Evolutionary conservation across 108 stramenopile genomes (phyloP).

Genomic region (Cylindrotheca fusiformis): DNA sequence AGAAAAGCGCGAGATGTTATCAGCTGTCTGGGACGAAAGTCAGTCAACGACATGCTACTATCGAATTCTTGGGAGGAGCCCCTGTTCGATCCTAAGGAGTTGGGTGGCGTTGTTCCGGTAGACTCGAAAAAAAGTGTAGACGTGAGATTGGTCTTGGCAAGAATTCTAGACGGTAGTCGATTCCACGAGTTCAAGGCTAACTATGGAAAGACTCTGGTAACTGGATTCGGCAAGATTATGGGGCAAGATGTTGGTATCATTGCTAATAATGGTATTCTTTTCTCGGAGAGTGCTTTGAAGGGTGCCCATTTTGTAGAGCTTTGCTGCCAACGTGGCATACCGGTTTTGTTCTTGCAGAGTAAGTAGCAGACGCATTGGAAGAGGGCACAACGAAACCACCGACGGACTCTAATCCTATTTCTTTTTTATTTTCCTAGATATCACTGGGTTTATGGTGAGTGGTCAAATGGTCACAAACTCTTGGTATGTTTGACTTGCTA

Average conservation of each 20-base stretch:
- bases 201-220: slow-evolving; percentile 94
- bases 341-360: slow-evolving; percentile 91
- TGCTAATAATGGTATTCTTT: slow-evolving; percentile 98
- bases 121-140: slow-evolving; percentile 96
- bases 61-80: slow-evolving; percentile 75
- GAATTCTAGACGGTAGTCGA: slow-evolving; percentile 92
- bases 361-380: not conserved
- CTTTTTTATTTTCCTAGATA: no score
- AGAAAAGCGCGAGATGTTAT: slow-evolving; percentile 81
- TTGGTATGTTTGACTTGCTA: no score
- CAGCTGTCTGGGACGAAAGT: slow-evolving; percentile 48
- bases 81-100: slow-evolving; percentile 81
- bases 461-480: no score
- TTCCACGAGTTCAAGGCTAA: slow-evolving; percentile 98
- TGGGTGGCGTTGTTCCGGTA: slow-evolving; percentile 87
- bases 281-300: slow-evolving; percentile 91
- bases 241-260: slow-evolving; percentile 94
- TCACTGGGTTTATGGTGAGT: slow-evolving; percentile 99
- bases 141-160: slow-evolving; percentile 90
- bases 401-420: not conserved
- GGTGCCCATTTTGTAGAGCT: slow-evolving; percentile 97
- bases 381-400: not conserved
- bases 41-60: slow-evolving; percentile 15
- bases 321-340: slow-evolving; percentile 95
- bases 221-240: slow-evolving; percentile 93